A percentile compares a stretch with the other conserved stretches of the same genome.
phyloP scores from a whole-genome alignment of 768 basidiomycete species.

The Phallus indusiatus region DNA sequence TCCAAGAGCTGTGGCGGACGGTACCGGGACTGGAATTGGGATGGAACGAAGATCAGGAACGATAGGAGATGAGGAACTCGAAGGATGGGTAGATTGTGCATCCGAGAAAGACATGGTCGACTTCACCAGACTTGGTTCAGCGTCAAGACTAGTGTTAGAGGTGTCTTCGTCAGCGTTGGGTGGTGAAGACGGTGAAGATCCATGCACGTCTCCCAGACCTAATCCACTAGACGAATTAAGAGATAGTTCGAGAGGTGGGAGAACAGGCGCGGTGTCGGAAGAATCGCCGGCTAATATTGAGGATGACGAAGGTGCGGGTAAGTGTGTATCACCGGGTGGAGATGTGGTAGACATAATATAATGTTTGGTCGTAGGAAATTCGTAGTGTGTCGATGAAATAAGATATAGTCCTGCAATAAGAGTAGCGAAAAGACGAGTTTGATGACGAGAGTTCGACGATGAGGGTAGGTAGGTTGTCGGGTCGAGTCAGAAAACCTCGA shows the following conservation, averaged over 20 bases:
- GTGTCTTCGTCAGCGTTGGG: neutral
- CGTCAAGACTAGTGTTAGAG: neutral
- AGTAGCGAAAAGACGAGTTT: neutral
- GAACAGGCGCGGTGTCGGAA: neutral
- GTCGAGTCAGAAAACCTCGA: neutral
- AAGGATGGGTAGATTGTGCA: neutral
- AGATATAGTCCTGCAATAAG: neutral
- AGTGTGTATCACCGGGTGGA: neutral
- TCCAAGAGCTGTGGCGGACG: neutral
- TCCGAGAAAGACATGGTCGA: neutral
- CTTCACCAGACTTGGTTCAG: neutral
- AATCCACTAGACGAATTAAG: neutral
- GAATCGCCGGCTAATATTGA: neutral
- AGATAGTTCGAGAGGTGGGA: neutral
- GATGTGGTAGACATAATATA: neutral
- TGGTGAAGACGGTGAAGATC: neutral
- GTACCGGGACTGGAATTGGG: neutral
- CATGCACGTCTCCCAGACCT: neutral
- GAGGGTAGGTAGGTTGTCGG: neutral
- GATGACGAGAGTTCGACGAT: neutral
- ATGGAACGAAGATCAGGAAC: neutral
- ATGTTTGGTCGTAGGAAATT: too few relatives aligned
- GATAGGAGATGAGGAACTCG: neutral
- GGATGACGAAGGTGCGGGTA: neutral
- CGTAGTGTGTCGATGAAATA: neutral